Evolutionary conservation across 2,329 filamentous ascomycete species (phyloP).

Genomic region (Sarocladiaceae sp.): DNA sequence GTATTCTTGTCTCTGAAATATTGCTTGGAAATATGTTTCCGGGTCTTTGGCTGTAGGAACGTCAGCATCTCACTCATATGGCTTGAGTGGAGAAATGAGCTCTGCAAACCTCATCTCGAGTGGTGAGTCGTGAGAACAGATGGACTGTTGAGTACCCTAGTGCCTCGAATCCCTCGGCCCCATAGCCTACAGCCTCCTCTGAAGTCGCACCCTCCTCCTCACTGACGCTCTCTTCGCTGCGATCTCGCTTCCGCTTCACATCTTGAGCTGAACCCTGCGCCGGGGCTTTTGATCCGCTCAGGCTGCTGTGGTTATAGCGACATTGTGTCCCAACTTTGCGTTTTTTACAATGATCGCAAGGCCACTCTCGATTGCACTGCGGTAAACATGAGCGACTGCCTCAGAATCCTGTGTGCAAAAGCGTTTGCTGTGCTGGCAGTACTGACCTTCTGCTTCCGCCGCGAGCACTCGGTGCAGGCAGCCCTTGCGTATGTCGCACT

Average conservation of each 20-base stretch:
- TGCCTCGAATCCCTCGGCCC: constrained; percentile 23
- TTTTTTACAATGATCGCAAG: constrained; percentile 33
- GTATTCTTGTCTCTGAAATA: constrained; percentile 13
- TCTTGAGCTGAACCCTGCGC: constrained; percentile 4
- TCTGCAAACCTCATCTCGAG: constrained; percentile 19
- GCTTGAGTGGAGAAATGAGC: not conserved
- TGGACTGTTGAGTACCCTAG: constrained; percentile 30
- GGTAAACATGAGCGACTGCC: constrained; percentile 10
- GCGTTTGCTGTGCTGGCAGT: not conserved
- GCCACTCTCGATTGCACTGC: constrained; percentile 34
- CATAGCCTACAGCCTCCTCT: constrained; percentile 13
- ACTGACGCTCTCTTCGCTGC: constrained; percentile 14
- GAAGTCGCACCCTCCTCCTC: constrained; percentile 12
- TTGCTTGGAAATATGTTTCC: constrained; percentile 14
- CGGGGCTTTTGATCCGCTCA: constrained; percentile 17
- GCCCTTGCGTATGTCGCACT: constrained; percentile 11
- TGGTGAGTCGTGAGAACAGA: constrained; percentile 22
- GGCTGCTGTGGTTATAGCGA: constrained; percentile 21
- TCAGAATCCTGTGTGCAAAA: too few species aligned
- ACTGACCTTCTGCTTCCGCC: constrained; percentile 32
- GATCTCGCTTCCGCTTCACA: constrained; percentile 12
- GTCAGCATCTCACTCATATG: constrained; percentile 12
- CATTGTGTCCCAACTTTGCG: constrained; percentile 32
- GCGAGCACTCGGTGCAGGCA: constrained; percentile 37
- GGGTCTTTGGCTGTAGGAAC: not conserved